Conservation (phyloP, 257 asterid genomes). For the Petrea volubilis region DNA sequence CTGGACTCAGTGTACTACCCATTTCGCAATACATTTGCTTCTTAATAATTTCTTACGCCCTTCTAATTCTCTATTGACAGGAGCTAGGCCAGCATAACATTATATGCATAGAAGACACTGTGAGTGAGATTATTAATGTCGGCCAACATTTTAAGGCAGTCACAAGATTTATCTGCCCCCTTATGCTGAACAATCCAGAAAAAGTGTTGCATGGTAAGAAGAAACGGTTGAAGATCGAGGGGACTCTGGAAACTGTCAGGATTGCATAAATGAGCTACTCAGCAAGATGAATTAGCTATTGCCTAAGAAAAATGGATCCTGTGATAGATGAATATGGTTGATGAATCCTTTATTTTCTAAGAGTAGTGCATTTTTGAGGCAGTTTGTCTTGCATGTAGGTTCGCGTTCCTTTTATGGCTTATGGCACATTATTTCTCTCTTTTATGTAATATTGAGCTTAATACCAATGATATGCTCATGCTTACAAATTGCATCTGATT, state of each 20-base stretch:
- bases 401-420: background rate
- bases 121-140: slow-evolving; percentile 62
- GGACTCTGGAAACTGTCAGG: slow-evolving; percentile 82
- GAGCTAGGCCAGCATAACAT: slow-evolving; percentile 69
- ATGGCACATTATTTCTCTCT: background rate
- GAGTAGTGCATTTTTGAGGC: no score
- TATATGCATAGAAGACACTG: slow-evolving; percentile 82
- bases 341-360: no score
- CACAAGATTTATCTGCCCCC: slow-evolving; percentile 69
- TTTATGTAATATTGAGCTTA: background rate
- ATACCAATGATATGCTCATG: background rate
- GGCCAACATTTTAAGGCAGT: slow-evolving; percentile 74
- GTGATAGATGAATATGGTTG: slow-evolving; percentile 8
- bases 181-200: slow-evolving; percentile 70
- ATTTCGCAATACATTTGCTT: background rate
- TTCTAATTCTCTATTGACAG: slow-evolving; percentile 37
- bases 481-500: background rate
- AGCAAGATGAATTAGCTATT: slow-evolving; percentile 70
- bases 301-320: background rate
- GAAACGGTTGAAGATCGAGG: slow-evolving; percentile 79
- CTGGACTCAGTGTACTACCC: background rate
- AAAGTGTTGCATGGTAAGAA: slow-evolving; percentile 78
- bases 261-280: slow-evolving; percentile 69
- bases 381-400: no score
- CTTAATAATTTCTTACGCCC: background rate